Base-by-base conservation (phyloP, 2,329 filamentous ascomycete species). In the Boeremia lycopersici region DNA sequence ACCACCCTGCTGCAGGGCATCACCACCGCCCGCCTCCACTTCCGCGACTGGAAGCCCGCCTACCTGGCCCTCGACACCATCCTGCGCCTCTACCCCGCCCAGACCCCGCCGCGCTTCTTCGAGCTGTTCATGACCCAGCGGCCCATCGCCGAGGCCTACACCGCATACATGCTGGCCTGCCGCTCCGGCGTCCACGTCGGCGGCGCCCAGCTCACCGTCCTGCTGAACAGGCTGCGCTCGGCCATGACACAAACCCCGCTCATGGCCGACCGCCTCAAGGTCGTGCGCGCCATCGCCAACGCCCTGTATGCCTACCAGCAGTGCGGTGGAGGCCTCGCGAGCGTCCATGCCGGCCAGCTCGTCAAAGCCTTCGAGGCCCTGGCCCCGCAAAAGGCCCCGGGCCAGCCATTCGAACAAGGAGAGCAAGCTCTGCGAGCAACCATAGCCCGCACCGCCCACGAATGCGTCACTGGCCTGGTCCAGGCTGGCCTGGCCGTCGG, bases 1-100 rank as follows among this genome's bases (percentile, higher is more conserved):
- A 72, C 77, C 15, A 65, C 69, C 19, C 68, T 83, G 10, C 67
- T 83, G 2, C 78, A 80, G 57, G 78, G 79, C 6, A 82, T 83
- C 39, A 65, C 78, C 38, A 77, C 73, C 1, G 81, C 81, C 4
- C 76, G 81, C 36, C 56, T 82, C 3, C 61, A 79, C 4, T 64
- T 72, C 29, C 75, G 78, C 15, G 78, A 82, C 46, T 79, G 79
- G 70, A 74, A 69, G 33, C 75, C 73, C 9, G 79, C 81, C 1
- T 84, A 84, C 56, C 71, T 83, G 15, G 77, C 74, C 4, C 68
- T 84, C 3, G 82, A 84, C 62, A 78, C 78, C 9, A 72, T 73
- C 2, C 64, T 82, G 6, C 74, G 81, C 25, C 69, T 83, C 6
- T 78, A 75, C 53, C 81, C 81, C 2, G 73, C 72, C 0, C 67